These are phyloP conservation scores for Diaporthe humulicola DNA, from an alignment of 2,329 filamentous ascomycete genomes.

Conservation along the genomic window DNA sequence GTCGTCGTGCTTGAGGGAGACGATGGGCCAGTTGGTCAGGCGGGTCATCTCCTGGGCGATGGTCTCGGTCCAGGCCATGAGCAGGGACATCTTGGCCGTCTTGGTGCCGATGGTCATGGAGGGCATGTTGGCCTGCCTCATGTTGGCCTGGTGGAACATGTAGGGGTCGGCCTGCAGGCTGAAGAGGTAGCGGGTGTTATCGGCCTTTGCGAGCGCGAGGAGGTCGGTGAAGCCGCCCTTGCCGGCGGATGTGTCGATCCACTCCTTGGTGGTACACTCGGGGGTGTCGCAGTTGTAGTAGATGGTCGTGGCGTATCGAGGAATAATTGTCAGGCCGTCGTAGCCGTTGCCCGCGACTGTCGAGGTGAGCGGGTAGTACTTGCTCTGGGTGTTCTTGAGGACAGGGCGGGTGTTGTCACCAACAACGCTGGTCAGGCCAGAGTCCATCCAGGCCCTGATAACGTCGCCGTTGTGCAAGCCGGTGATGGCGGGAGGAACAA, in stretches of 20 bases:
- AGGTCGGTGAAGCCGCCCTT: conserved; percentile 5
- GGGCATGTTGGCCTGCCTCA: conserved; percentile 1
- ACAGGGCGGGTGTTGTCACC: conserved; percentile 10
- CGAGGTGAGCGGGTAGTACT: conserved; percentile 6
- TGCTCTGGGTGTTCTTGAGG: not conserved
- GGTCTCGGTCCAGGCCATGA: conserved; percentile 18
- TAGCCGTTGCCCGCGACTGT: not conserved
- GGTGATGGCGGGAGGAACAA: conserved; percentile 2
- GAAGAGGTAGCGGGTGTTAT: conserved; percentile 13
- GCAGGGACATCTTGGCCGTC: not conserved
- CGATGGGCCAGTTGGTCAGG: conserved; percentile 19
- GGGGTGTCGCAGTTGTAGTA: conserved; percentile 18
- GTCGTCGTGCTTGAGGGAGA: conserved; percentile 18
- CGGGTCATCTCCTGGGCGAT: conserved; percentile 10
- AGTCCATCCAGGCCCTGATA: conserved; percentile 10
- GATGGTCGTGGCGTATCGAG: not conserved
- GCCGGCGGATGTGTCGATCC: not conserved
- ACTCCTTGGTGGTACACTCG: not conserved
- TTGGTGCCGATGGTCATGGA: conserved; percentile 7
- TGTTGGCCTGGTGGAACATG: conserved; percentile 24
- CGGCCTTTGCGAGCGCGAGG: not conserved
- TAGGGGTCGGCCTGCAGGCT: not conserved
- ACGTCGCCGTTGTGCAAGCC: conserved; percentile 3
- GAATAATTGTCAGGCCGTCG: not conserved
- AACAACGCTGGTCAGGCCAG: not conserved